Base-by-base conservation (phyloP, 1,284 basidiomycete genomes). In the Grifola frondosa region DNA sequence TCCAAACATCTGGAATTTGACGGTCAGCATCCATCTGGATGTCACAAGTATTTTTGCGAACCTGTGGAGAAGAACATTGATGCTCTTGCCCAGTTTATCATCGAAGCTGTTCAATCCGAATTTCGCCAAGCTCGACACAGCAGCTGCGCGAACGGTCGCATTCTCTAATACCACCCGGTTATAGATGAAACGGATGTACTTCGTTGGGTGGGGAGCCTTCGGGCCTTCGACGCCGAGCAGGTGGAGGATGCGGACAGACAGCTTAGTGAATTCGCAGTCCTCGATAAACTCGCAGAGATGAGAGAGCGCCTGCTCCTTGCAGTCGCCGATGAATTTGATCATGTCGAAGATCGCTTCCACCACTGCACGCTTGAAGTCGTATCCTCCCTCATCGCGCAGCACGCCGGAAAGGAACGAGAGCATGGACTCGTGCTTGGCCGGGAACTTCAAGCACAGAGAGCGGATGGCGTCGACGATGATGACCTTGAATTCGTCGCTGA, bases 271-370 rank as follows among this genome's bases (percentile, higher is more conserved):
- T 68, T 99, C 97, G 78, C 97, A 99, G 66, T 99, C 97, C 70
- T 99, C 97, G 65, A 99, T 99, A 67, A 99, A 99, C 67, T 99
- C 97, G 76, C 97, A 99, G n/a, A 99, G 80, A 63, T 99, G 93
- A 10, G 94, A 94, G 31, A 99, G 80, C 1, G 97, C 97, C 69
- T 88, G 88, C 64, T 97, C 97, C 68, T 97, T 97, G 71, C 88
- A 91, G 47, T 98, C 96, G 34, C 75, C 73, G 60, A 99, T 97
- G 70, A 85, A 97, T 66, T 96, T 97, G 78, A 99, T 92, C 97
- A 99, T 99, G 68, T 99, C 96, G 66, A 99, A 99, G 65, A 99
- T 99, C 33, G 97, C 96, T 68, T 99, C 97, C 29, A 99, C 96
- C 32, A 99, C 94, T 3, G 96, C 93, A 36, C 95, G 90, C 74